These are phyloP conservation scores for Hsuehochloa calcarea DNA, from an alignment of 176 grass and related monocot species.

Conservation along the genomic window DNA sequence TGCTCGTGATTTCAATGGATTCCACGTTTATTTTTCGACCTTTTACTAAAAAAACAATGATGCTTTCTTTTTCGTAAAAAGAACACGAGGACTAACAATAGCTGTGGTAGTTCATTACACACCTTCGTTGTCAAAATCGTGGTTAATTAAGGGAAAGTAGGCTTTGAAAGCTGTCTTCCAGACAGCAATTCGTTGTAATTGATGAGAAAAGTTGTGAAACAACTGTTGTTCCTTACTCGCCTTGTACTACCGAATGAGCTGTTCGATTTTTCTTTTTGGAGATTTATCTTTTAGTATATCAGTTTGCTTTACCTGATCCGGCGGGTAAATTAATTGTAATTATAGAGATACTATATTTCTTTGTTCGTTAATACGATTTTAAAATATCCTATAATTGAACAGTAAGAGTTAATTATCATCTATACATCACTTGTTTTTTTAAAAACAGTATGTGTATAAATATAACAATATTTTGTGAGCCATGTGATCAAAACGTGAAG, in stretches of 20 bases:
- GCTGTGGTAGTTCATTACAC: neutral
- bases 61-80: no score
- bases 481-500: no score
- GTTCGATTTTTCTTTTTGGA: neutral
- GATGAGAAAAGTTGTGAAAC: neutral
- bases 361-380: no score
- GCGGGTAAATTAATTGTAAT: neutral
- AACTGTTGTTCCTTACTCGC: neutral
- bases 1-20: no score
- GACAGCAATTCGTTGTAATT: neutral
- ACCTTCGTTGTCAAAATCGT: neutral
- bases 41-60: no score
- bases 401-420: no score
- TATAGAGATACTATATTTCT: neutral
- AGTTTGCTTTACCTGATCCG: neutral
- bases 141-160: slow-evolving; percentile 5
- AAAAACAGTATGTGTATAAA: no score
- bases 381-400: no score
- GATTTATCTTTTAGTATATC: neutral
- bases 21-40: neutral
- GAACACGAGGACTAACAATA: neutral
- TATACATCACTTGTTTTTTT: no score
- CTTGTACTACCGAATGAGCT: neutral
- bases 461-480: no score
- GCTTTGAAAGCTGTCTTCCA: neutral